Conservation (phyloP, 2,329 filamentous ascomycete species). For the Neofusicoccum sp. region DNA sequence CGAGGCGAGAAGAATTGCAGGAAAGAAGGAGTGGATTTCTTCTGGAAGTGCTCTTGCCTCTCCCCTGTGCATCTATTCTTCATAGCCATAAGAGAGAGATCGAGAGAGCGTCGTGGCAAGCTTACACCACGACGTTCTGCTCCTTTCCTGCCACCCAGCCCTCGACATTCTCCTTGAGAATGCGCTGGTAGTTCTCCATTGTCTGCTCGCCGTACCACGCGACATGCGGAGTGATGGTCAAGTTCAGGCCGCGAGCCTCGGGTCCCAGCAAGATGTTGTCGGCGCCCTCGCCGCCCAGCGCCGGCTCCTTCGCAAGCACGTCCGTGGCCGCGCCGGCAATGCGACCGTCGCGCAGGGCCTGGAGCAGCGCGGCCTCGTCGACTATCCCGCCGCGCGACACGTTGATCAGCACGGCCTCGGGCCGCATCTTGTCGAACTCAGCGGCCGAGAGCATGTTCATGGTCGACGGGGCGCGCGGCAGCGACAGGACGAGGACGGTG, state of each 20-base stretch:
- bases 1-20: too few species aligned
- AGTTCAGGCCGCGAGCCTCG: slow-evolving; percentile 50
- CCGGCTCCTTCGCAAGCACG: slow-evolving; percentile 54
- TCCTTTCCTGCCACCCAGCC: slow-evolving; percentile 45
- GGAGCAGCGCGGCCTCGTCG: slow-evolving; percentile 52
- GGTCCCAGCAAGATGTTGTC: slow-evolving; percentile 48
- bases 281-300: slow-evolving; percentile 36
- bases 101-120: not conserved
- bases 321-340: slow-evolving; percentile 56
- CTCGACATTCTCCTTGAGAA: slow-evolving; percentile 52
- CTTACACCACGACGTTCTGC: slow-evolving; percentile 38
- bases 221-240: slow-evolving; percentile 56
- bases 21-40: too few species aligned
- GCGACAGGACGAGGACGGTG: slow-evolving; percentile 42
- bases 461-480: slow-evolving; percentile 37
- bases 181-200: slow-evolving; percentile 48
- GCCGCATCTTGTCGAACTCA: slow-evolving; percentile 51
- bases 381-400: slow-evolving; percentile 55
- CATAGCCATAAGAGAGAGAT: too few species aligned
- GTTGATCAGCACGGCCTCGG: slow-evolving; percentile 51
- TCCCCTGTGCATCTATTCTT: too few species aligned
- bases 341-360: slow-evolving; percentile 46
- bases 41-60: too few species aligned
- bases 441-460: slow-evolving; percentile 36
- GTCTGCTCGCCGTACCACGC: slow-evolving; percentile 57